Base-by-base conservation (phyloP, 176 grass and related monocot genomes). In the Avena insularis region DNA sequence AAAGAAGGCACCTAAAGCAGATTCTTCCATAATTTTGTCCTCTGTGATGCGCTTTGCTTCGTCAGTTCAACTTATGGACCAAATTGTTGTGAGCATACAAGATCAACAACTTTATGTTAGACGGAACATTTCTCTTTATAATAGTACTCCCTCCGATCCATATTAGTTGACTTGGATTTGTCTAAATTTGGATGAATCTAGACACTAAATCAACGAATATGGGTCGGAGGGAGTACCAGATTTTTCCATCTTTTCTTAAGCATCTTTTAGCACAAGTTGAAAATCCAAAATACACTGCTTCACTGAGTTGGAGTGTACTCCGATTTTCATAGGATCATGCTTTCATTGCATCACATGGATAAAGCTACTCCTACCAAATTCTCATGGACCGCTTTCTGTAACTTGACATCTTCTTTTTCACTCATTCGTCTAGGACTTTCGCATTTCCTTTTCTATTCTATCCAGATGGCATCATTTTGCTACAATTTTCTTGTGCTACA, bases 1-100 rank as follows among this genome's bases (percentile, higher is more conserved):
- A 85, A 85, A 78, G 82, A 78, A 82, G 56, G 54, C 61, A n/a
- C n/a, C 27, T n/a, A 82, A 86, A 85, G 72, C 54, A 25, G 82
- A 85, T 88, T 77, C 82, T 60, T 12, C 72, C 79, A 45, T 71
- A 31, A 20, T 45, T 75, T 73, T 63, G 54, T n/a, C 54, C 50
- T 31, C 31, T 66, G 20, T 20, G 0, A 59, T 62, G 59, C 29
- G 9, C 17, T 82, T 62, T 55, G 12, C 17, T 71, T 13, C 1
- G 35, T 38, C 57, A 70, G 60, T 84, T 79, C 35, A 74, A 8
- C 6, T 55, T 89, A 11, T 19, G 35, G 61, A 12, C 25, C 71
- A n/a, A 60, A 5, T 20, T 17, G 5, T 4, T 14, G 68, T 46
- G 84, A 25, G 46, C 19, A 1, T 13, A 20, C 5, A 9, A 35